phyloP scores from a whole-genome alignment of 1,139 yeast species.

The Geotrichum restrictum region DNA sequence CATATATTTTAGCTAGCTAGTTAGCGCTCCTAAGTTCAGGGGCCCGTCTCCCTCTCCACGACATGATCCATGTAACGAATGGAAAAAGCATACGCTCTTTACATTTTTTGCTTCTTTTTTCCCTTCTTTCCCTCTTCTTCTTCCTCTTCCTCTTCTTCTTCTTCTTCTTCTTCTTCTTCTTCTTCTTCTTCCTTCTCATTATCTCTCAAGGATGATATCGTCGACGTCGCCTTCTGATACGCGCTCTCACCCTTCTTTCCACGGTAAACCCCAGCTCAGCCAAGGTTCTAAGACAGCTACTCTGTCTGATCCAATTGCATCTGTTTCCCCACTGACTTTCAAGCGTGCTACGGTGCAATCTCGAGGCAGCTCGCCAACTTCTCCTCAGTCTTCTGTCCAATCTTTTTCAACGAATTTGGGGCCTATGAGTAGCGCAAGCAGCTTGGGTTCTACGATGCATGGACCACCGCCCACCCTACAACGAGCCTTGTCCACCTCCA shows the following conservation, averaged over 20 bases:
- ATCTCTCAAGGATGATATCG: neutral
- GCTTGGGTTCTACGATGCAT: neutral
- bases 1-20: too few species aligned
- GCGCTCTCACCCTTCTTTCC: too few species aligned
- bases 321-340: too few species aligned
- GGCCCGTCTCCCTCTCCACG: too few species aligned
- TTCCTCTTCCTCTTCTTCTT: neutral
- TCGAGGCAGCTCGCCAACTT: neutral
- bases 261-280: too few species aligned
- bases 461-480: neutral
- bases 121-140: neutral
- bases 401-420: neutral
- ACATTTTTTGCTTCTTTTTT: neutral
- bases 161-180: neutral
- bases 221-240: too few species aligned
- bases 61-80: neutral
- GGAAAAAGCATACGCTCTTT: neutral
- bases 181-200: neutral
- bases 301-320: too few species aligned
- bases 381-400: constrained; percentile 4
- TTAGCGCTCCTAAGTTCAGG: too few species aligned
- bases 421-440: constrained; percentile 5
- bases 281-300: too few species aligned
- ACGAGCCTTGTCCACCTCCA: neutral
- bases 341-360: neutral